phyloP scores from a whole-genome alignment of 169 alveolate genomes.

The Perkinsus olseni region DNA sequence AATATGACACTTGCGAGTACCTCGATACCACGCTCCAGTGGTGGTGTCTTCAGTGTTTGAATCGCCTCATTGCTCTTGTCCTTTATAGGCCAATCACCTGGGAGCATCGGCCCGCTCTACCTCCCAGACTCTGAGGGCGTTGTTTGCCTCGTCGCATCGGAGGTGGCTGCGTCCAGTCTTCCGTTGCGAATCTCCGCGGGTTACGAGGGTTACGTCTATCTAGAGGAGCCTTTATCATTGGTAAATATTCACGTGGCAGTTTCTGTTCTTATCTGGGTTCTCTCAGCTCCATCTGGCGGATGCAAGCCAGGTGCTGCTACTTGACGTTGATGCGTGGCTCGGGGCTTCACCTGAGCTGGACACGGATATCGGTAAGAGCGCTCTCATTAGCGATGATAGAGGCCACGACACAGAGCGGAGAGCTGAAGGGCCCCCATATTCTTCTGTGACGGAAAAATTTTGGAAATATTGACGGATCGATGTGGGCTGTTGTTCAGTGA shows the following conservation, averaged over 20 bases:
- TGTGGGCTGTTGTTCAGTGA: background rate
- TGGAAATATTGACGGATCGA: background rate
- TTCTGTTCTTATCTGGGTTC: background rate
- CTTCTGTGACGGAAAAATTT: background rate
- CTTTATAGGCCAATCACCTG: background rate
- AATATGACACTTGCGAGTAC: too few relatives aligned
- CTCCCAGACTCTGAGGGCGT: background rate
- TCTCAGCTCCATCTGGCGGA: background rate
- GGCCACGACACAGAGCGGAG: too few relatives aligned
- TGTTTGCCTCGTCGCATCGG: background rate
- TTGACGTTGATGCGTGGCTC: background rate
- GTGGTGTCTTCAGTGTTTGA: background rate
- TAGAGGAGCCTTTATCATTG: background rate
- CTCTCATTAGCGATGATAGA: too few relatives aligned
- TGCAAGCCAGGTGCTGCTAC: background rate
- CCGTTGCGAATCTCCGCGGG: background rate
- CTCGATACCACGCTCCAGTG: background rate
- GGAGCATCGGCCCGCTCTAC: background rate
- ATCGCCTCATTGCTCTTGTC: background rate
- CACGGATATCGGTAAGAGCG: background rate
- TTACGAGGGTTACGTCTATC: background rate
- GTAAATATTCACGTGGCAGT: background rate
- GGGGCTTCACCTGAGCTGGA: background rate
- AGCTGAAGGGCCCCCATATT: too few relatives aligned
- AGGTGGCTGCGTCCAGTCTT: background rate